A percentile compares a stretch with the other conserved stretches of the same genome.
These are phyloP conservation scores for Claviceps quebecensis DNA, from an alignment of 2,329 filamentous ascomycete genomes.

Conservation along the genomic window DNA sequence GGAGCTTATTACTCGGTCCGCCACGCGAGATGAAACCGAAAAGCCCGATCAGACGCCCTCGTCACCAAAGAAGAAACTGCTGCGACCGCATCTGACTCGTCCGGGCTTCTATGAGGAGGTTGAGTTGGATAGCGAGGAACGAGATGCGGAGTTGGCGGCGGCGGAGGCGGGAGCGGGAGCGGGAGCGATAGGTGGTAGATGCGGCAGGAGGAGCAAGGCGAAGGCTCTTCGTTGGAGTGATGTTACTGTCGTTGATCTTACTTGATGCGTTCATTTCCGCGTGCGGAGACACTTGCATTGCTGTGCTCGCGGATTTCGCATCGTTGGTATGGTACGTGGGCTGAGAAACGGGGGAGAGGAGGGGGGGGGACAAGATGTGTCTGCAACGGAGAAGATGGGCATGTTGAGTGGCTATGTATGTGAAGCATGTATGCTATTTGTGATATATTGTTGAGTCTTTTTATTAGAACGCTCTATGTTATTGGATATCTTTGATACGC, in stretches of 20 bases:
- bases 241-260: conserved; percentile 21
- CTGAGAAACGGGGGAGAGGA: no score
- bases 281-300: neutral
- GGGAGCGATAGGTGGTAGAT: conserved; percentile 7
- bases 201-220: neutral
- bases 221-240: conserved; percentile 17
- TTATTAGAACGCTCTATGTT: no score
- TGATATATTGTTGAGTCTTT: no score
- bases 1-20: neutral
- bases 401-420: no score
- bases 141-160: conserved; percentile 11
- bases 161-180: conserved; percentile 1
- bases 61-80: conserved; percentile 22
- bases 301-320: neutral
- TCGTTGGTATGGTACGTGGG: no score
- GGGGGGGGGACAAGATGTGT: no score
- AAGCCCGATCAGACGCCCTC: conserved; percentile 1
- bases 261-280: conserved; percentile 2
- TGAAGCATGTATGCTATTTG: no score
- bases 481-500: no score
- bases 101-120: conserved; percentile 26
- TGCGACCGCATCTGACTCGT: conserved; percentile 22
- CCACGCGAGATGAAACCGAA: conserved; percentile 2
- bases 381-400: no score
- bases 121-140: conserved; percentile 14